These are phyloP conservation scores for Dioscorea dumetorum DNA, from an alignment of 106 monocot species.

Conservation along the genomic window DNA sequence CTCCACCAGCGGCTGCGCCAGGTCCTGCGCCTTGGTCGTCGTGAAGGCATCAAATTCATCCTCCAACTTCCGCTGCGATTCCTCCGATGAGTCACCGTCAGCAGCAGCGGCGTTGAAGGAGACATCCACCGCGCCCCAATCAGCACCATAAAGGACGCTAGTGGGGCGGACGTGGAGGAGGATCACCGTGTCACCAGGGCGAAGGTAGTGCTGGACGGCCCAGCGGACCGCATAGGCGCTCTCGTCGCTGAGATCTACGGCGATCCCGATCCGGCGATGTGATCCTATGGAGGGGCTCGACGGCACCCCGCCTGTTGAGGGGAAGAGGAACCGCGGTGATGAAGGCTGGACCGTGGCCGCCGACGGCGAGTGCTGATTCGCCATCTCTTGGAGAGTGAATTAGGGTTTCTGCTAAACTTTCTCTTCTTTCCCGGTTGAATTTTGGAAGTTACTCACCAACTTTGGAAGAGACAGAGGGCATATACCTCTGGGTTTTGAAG, in stretches of 20 bases:
- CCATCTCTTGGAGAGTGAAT: too few species aligned
- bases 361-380: too few species aligned
- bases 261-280: slow-evolving; percentile 71
- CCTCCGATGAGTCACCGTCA: slow-evolving; percentile 12
- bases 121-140: slow-evolving; percentile 46
- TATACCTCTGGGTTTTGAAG: too few species aligned
- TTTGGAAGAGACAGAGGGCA: too few species aligned
- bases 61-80: slow-evolving; percentile 60
- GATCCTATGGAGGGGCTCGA: slow-evolving; percentile 14
- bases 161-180: slow-evolving; percentile 74
- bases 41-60: slow-evolving; percentile 73
- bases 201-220: slow-evolving; percentile 82
- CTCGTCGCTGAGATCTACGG: slow-evolving; percentile 63
- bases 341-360: slow-evolving; percentile 25
- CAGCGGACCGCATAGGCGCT: slow-evolving; percentile 60
- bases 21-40: slow-evolving; percentile 50
- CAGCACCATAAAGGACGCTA: slow-evolving; percentile 57
- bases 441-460: too few species aligned
- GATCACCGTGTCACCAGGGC: slow-evolving; percentile 76
- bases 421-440: too few species aligned
- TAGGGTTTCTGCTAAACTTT: too few species aligned
- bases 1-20: slow-evolving; percentile 56
- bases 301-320: slow-evolving; percentile 19
- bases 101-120: slow-evolving; percentile 16
- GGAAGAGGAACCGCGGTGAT: slow-evolving; percentile 57